phyloP scores from a whole-genome alignment of 495 filamentous ascomycete genomes.

The Sphaerosporella brunnea region DNA sequence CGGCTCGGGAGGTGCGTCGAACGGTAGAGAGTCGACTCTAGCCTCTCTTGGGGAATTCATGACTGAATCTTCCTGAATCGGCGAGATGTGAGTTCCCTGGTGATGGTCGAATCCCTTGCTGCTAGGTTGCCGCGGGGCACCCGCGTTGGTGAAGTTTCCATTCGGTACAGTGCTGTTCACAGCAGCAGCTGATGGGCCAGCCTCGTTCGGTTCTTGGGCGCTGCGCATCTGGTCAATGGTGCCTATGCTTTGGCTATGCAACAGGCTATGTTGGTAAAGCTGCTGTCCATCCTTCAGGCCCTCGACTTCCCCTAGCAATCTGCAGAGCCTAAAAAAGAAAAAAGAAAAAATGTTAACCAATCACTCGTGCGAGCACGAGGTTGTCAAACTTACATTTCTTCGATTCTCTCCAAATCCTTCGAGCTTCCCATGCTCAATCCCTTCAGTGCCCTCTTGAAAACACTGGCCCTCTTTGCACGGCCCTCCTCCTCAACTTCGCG shows the following conservation, averaged over 20 bases:
- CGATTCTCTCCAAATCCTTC: conserved; percentile 78
- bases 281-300: conserved; percentile 50
- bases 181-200: background rate
- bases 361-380: no score
- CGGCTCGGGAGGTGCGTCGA: conserved; percentile 54
- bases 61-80: conserved; percentile 32
- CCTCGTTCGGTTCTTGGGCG: conserved; percentile 2
- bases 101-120: conserved; percentile 22
- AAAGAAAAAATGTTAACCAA: no score
- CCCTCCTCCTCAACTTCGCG: conserved; percentile 45
- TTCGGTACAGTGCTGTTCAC: conserved; percentile 14
- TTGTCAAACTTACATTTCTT: conserved; percentile 48
- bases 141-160: conserved; percentile 22
- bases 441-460: conserved; percentile 81
- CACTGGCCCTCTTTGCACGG: conserved; percentile 57
- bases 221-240: conserved; percentile 23
- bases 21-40: conserved; percentile 45
- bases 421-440: conserved; percentile 70
- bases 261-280: conserved; percentile 27
- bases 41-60: conserved; percentile 33
- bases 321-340: conserved; percentile 39
- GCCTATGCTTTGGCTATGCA: conserved; percentile 22
- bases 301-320: conserved; percentile 80
- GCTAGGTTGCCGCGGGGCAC: conserved; percentile 21
- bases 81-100: conserved; percentile 26